Evolutionary conservation across 2,329 filamentous ascomycete species (phyloP), one percentile per base, ranked within the genome.

Genomic region (Exophiala xenobiotica): DNA sequence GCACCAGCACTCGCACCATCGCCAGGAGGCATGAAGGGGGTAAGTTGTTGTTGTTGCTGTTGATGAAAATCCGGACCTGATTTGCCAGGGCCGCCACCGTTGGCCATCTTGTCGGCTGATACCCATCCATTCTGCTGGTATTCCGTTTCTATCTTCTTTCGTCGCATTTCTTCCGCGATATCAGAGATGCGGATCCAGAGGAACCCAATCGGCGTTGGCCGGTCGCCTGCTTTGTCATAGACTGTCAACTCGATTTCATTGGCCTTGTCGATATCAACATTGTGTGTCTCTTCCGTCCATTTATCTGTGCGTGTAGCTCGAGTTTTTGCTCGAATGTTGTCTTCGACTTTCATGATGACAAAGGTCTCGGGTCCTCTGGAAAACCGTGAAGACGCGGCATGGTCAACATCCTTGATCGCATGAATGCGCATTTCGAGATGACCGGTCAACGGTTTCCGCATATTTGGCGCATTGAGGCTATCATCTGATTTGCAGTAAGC

Each of bases 191-290:
- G 82, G 52, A 99, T 85, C 93, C 93, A 99, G 11, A 97, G 80
- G 79, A 99, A 85, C 50, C 87, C 93, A 64, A 99, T 96, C 33
- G 93, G 93, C 45, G 95, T 84, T 11, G 91, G 86, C 62, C 95
- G 88, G 63, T 96, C 91, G 57, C 86, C 85, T 2, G 90, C 86
- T 73, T 95, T 96, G 69, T 99, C 93, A 70, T 99, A 99, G 8
- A 99, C 91, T 0, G 90, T 97, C 47, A 99, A 82, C 68, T 99
- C 93, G 56, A 99, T 90, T 72, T 99, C 93, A 70, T 99, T 99
- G 46, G 93, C 93, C 75, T 97, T 97, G 72, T 97, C 92, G 50
- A 99, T 93, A 59, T 93, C 89, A 56, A 99, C 86, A 52, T 85
- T 90, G 70, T 96, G 93, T 27, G 85, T 82, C 72, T 99, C 93